Evolutionary conservation across 768 basidiomycete species (phyloP).

Genomic region (Symmetrospora coprosmae): DNA sequence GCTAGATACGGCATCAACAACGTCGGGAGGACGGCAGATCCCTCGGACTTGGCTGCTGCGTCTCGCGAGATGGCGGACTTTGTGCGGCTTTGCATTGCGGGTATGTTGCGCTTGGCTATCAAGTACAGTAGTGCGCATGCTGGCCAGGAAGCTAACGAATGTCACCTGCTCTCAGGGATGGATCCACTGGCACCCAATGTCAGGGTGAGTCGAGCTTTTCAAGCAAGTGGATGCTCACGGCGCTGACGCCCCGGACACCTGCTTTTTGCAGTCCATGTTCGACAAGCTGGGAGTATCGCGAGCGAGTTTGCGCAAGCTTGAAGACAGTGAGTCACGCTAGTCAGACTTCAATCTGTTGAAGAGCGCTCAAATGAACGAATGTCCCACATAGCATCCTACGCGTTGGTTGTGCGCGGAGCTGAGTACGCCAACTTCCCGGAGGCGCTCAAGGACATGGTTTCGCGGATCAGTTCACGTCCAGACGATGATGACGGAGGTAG

Average conservation of each 20-base stretch:
- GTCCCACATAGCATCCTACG: constrained; percentile 1
- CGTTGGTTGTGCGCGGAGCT: constrained; percentile 9
- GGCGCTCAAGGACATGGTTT: constrained; percentile 13
- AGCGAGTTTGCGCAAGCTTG: constrained; percentile 13
- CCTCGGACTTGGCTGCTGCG: constrained; percentile 3
- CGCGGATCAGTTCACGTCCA: constrained; percentile 3
- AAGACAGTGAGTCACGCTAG: constrained; percentile 2
- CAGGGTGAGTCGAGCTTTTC: neutral
- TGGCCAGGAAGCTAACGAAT: too few relatives aligned
- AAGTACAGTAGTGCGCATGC: too few relatives aligned
- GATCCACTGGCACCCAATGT: constrained; percentile 17
- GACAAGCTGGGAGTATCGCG: constrained; percentile 10
- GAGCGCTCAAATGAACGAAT: neutral
- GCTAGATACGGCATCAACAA: constrained; percentile 19
- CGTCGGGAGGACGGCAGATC: constrained; percentile 12
- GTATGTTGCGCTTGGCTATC: too few relatives aligned
- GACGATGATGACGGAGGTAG: neutral
- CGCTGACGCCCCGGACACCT: too few relatives aligned
- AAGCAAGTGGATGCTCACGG: too few relatives aligned
- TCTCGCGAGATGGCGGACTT: constrained; percentile 17
- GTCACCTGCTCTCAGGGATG: neutral
- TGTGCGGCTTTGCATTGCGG: constrained; percentile 9
- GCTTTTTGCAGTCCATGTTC: constrained; percentile 20
- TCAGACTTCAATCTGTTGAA: neutral
- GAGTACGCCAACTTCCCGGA: constrained; percentile 19